phyloP scores from a whole-genome alignment of 352 stramenopile species.

The Globisporangium nunn region DNA sequence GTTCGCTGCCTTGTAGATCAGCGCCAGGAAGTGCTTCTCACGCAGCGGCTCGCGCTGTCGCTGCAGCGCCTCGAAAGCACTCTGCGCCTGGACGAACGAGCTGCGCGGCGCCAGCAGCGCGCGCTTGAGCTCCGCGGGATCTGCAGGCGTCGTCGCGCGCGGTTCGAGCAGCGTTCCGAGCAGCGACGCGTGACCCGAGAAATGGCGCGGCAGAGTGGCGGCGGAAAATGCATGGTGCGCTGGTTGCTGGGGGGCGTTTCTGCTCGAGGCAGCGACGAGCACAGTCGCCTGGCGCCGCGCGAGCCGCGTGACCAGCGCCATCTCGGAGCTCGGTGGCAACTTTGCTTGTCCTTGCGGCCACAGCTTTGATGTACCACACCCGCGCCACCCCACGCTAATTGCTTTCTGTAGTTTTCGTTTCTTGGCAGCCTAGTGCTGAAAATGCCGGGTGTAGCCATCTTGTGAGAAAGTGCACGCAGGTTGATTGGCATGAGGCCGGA shows the following conservation, averaged over 20 bases:
- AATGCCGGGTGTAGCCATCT: too few relatives aligned
- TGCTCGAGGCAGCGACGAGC: not conserved
- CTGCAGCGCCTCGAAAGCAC: not conserved
- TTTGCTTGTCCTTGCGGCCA: not conserved
- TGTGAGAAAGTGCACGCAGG: too few relatives aligned
- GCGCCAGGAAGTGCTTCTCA: conserved; percentile 38
- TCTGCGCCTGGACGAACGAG: not conserved
- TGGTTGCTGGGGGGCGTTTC: too few relatives aligned
- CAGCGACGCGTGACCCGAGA: not conserved
- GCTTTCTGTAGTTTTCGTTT: too few relatives aligned
- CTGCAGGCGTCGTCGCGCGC: too few relatives aligned
- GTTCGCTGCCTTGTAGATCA: conserved; percentile 57
- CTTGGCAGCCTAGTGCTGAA: too few relatives aligned
- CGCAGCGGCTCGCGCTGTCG: conserved; percentile 6
- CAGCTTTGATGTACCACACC: too few relatives aligned
- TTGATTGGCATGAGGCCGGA: too few relatives aligned
- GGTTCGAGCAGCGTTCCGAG: not conserved
- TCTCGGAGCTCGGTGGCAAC: not conserved
- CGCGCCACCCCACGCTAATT: too few relatives aligned
- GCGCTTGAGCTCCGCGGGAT: not conserved
- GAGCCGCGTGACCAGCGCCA: not conserved
- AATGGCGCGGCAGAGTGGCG: too few relatives aligned
- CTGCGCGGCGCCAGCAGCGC: not conserved
- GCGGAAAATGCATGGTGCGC: too few relatives aligned
- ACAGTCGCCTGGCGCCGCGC: not conserved